Base-by-base conservation (phyloP, 495 filamentous ascomycete genomes). In the Trichoderma gamsii region DNA sequence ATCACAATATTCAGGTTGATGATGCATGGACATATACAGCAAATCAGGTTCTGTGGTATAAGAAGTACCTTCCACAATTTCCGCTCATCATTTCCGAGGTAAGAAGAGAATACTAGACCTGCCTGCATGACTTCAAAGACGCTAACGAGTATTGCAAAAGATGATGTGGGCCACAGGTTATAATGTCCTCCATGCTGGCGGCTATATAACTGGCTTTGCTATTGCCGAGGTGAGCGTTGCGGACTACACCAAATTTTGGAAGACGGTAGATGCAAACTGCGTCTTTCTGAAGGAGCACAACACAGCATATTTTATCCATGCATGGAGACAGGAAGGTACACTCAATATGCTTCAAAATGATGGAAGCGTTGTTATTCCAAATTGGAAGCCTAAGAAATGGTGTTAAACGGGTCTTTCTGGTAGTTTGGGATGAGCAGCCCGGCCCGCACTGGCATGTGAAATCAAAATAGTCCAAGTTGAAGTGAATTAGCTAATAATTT, bases 341-440 rank as follows among this genome's bases (percentile, higher is more conserved):
- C 51, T 56, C 18, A 56, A 56, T 12, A 56, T 56, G 51, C 51
- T 56, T 56, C 51, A 56, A 23, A 56, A 56, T 56, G 51, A 56
- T 25, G 51, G 51, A 56, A 56, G n/a, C n/a, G 51, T 56, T 56
- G 51, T 56, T 0, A 56, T 56, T 56, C 51, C n/a, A 21, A 56
- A 56, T 25, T 56, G 51, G 51, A 56, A 56, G 51, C 51, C 51
- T 25, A 21, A 56, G 51, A 56, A 56, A 7, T 56, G 51, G 51
- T 56, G 51, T 23, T 56, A 56, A n/a, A 56, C 21, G n/a, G n/a
- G 5, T 21, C 16, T 9, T 16, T n/a, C 8, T n/a, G 9, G 51
- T 2, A 9, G 3, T 0, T n/a, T 3, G 21, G 25, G 8, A 7
- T 4, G 6, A n/a, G 51, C 4, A 56, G n/a, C 51, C 9, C 0